These are phyloP conservation scores for Starmerella bombi DNA, from an alignment of 805 yeast species.

Conservation along the genomic window DNA sequence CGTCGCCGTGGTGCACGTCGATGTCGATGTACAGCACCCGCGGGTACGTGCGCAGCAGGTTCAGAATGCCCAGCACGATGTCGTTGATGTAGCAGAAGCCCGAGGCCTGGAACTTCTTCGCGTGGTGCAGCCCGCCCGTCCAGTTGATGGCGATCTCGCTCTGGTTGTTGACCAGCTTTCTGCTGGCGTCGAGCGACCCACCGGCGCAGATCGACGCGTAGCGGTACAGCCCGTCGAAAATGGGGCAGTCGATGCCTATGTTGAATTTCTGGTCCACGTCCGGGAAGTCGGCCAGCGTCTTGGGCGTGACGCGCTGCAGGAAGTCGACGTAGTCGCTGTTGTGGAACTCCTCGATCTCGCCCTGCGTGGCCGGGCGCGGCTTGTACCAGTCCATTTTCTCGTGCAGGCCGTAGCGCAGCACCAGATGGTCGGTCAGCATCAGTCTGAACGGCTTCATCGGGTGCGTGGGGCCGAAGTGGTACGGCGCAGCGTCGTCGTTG, in stretches of 20 bases:
- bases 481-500: conserved; percentile 65
- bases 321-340: conserved; percentile 76
- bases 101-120: conserved; percentile 76
- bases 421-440: conserved; percentile 86
- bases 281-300: conserved; percentile 45
- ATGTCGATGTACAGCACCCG: conserved; percentile 79
- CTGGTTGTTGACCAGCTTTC: conserved; percentile 64
- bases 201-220: conserved; percentile 75
- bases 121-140: conserved; percentile 91
- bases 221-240: conserved; percentile 88
- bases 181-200: conserved; percentile 82
- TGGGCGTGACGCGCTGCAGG: conserved; percentile 63
- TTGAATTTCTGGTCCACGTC: conserved; percentile 57
- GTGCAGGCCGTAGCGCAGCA: conserved; percentile 69
- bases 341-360: conserved; percentile 72
- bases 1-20: conserved; percentile 90
- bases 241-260: conserved; percentile 89
- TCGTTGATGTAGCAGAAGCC: conserved; percentile 89
- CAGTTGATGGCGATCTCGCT: conserved; percentile 87
- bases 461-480: conserved; percentile 84
- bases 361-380: conserved; percentile 69
- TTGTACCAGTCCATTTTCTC: conserved; percentile 81
- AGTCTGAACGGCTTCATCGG: conserved; percentile 98
- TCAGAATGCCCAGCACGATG: conserved; percentile 72
- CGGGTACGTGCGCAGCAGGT: conserved; percentile 67